Evolutionary conservation across 1,284 basidiomycete genomes (phyloP).

Genomic region (Marasmius oreades): DNA sequence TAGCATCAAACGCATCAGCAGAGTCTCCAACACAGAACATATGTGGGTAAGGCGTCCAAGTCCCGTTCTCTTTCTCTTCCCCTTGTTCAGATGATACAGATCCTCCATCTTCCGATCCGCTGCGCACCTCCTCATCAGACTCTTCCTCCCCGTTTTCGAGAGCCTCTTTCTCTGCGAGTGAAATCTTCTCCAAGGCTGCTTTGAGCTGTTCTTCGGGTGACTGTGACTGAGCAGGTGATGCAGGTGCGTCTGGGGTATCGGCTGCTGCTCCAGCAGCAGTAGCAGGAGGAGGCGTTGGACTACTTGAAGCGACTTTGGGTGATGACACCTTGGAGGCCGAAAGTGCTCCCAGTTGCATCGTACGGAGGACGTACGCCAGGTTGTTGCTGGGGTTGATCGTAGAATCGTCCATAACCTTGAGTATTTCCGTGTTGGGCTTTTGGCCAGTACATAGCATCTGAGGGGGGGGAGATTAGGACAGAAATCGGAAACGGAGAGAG

Average conservation of each 20-base stretch:
- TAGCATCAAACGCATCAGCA: slow-evolving; percentile 67
- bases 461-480: not conserved
- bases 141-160: slow-evolving; percentile 16
- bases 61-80: slow-evolving; percentile 17
- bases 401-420: slow-evolving; percentile 46
- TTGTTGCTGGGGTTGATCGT: slow-evolving; percentile 46
- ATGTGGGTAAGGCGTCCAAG: slow-evolving; percentile 43
- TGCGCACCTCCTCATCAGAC: slow-evolving; percentile 15
- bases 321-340: slow-evolving; percentile 2
- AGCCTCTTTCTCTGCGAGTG: slow-evolving; percentile 15
- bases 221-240: not conserved
- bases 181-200: slow-evolving; percentile 15
- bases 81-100: too few relatives aligned
- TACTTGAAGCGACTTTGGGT: not conserved
- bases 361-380: slow-evolving; percentile 54
- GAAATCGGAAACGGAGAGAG: not conserved
- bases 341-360: slow-evolving; percentile 50
- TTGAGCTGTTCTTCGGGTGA: slow-evolving; percentile 11
- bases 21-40: slow-evolving; percentile 70
- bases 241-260: not conserved
- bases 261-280: not conserved
- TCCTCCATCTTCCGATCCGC: slow-evolving; percentile 34
- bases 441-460: slow-evolving; percentile 78
- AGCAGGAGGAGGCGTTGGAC: too few relatives aligned
- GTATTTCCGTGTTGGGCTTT: slow-evolving; percentile 61